A percentile compares a stretch with the other conserved stretches of the same genome.
Conservation (phyloP, 257 asterid genomes). For the Paulownia fortunei region DNA sequence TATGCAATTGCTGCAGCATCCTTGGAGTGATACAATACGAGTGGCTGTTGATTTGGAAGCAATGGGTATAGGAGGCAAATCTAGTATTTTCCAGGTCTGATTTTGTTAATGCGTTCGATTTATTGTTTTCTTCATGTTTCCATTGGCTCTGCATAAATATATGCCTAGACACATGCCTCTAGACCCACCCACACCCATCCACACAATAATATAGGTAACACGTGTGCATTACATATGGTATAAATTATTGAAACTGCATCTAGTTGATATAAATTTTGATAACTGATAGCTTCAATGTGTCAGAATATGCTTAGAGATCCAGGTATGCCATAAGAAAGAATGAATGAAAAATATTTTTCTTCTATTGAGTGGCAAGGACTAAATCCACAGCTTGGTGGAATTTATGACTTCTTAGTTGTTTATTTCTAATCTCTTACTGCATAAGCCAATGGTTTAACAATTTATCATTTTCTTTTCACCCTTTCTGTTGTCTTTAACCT, state of each 20-base stretch:
- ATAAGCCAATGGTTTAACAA: background rate
- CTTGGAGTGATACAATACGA: slow-evolving; percentile 86
- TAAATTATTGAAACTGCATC: background rate
- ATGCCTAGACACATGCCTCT: background rate
- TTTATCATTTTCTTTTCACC: background rate
- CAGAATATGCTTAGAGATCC: slow-evolving; percentile 20
- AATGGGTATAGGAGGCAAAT: slow-evolving; percentile 96
- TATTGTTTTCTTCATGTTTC: slow-evolving; percentile 17
- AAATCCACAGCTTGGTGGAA: slow-evolving; percentile 11
- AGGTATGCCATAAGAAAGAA: background rate
- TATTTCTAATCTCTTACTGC: background rate
- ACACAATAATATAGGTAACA: background rate
- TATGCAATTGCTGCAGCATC: slow-evolving; percentile 68
- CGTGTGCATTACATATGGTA: background rate
- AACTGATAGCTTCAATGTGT: background rate
- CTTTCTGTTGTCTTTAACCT: background rate
- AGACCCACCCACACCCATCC: background rate
- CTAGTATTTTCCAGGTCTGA: slow-evolving; percentile 92
- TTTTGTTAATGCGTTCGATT: slow-evolving; percentile 1
- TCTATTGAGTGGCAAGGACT: background rate
- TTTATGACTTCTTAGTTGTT: background rate
- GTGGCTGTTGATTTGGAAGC: slow-evolving; percentile 97
- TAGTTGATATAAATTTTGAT: background rate
- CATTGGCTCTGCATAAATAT: background rate
- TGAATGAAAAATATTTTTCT: background rate